Base-by-base conservation (phyloP, 1,284 basidiomycete species). In the Trametes sp. region DNA sequence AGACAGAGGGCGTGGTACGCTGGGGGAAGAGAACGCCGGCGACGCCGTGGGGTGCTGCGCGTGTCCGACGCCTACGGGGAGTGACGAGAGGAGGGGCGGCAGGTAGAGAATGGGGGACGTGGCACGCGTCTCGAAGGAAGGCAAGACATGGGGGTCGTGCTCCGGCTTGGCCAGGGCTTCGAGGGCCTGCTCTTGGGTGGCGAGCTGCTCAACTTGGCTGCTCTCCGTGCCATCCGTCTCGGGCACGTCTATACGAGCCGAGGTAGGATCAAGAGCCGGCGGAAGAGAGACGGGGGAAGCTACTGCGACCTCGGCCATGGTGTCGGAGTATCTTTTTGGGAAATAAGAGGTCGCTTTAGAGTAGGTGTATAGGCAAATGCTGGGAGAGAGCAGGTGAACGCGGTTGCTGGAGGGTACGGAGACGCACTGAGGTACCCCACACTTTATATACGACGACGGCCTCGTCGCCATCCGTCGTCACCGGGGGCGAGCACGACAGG, bases 41-140 rank as follows among this genome's bases (percentile, higher is more conserved):
- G 72, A 66, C 9, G 74, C 64, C 5, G 38, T 33, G 4, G 74
- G 64, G 16, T 70, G 29, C 66, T 44, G 72, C 48, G 63, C 55
- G 21, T 66, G 65, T 23, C 66, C 48, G 54, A 72, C 69, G 14
- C 68, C 64, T 10, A 76, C 75, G n/a, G 88, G 84, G 6, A 94
- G 81, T 14, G 87, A 88, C 2, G 91, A 93, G 14, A 95, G 80
- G 6, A 94, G 81, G 1, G 92, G 93, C 9, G 93, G 93, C 13
- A 94, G 84, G 74, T 93, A 94, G 35, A 94, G 78, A 49, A 93
- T 80, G 1, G 89, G 85, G 9, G 78, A 72, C 11, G 73, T 72
- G 13, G 79, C 83, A 35, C 79, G 71, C 19, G 46, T 42, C 4
- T 76, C 71, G 70, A 89, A 87, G 5, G 75, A 75, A 1, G 92